A percentile compares a stretch with the other conserved stretches of the same genome.
phyloP scores from a whole-genome alignment of 1,139 yeast species.

The Kodamaea ohmeri region DNA sequence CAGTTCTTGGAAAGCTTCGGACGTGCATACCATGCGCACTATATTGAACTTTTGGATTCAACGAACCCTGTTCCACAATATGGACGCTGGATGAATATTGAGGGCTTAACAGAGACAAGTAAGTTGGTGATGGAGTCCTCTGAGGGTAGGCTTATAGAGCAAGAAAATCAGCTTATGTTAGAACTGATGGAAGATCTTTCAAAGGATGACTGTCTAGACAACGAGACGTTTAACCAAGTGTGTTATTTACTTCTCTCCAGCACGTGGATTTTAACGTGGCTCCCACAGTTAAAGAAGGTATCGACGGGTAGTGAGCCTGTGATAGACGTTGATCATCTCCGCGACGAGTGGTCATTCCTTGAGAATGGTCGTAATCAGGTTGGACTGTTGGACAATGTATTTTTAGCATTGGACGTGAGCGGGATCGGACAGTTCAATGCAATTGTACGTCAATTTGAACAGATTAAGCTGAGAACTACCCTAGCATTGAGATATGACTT shows the following conservation, averaged over 20 bases:
- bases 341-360: conserved; percentile 58
- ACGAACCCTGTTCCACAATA: conserved; percentile 31
- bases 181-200: conserved; percentile 19
- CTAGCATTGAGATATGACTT: conserved; percentile 64
- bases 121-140: conserved; percentile 23
- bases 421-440: conserved; percentile 48
- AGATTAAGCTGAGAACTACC: conserved; percentile 48
- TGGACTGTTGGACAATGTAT: conserved; percentile 23
- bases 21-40: conserved; percentile 29
- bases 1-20: conserved; percentile 33
- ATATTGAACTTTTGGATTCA: conserved; percentile 27
- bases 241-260: conserved; percentile 48
- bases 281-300: conserved; percentile 45
- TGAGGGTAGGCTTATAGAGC: conserved; percentile 9
- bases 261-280: conserved; percentile 52
- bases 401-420: conserved; percentile 36
- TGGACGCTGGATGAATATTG: conserved; percentile 44
- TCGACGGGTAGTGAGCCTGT: conserved; percentile 27
- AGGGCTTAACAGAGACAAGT: conserved; percentile 35
- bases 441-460: conserved; percentile 43
- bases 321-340: conserved; percentile 38
- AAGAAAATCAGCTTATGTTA: conserved; percentile 19
- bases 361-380: conserved; percentile 39
- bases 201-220: conserved; percentile 43
- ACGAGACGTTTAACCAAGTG: conserved; percentile 46